These are phyloP conservation scores for Fusarium dimerum DNA, from an alignment of 2,329 filamentous ascomycete genomes.

Conservation along the genomic window DNA sequence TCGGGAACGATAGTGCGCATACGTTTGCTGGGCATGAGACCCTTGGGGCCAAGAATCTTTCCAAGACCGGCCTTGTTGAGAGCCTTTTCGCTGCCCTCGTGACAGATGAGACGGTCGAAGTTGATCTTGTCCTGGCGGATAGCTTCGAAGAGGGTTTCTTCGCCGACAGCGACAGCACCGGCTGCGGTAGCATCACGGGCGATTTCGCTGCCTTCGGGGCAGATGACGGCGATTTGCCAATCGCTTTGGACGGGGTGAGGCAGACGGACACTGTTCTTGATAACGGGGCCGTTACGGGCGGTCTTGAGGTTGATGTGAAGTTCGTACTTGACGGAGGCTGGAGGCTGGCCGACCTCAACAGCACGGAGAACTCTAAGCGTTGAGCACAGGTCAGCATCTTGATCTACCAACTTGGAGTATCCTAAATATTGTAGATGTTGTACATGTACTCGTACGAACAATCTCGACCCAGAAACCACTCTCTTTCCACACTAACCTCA, in stretches of 20 bases:
- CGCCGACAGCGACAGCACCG: conserved; percentile 81
- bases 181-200: conserved; percentile 73
- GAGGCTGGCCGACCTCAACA: conserved; percentile 82
- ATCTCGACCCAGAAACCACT: neutral
- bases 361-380: conserved; percentile 82
- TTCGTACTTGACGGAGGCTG: conserved; percentile 81
- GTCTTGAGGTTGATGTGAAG: conserved; percentile 81
- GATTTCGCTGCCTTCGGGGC: conserved; percentile 74
- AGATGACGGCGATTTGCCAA: conserved; percentile 86
- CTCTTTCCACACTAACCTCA: conserved; percentile 64
- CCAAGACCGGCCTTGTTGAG: conserved; percentile 81
- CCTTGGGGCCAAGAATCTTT: conserved; percentile 80
- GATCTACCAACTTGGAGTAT: neutral
- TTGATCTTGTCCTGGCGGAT: conserved; percentile 74
- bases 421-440: neutral
- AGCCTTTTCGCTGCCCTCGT: conserved; percentile 73
- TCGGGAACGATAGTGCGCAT: conserved; percentile 86
- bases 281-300: conserved; percentile 79
- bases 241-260: conserved; percentile 90
- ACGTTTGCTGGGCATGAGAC: conserved; percentile 90
- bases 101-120: conserved; percentile 89
- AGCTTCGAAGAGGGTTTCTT: conserved; percentile 80
- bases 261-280: conserved; percentile 85
- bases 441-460: neutral
- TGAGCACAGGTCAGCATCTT: conserved; percentile 10